Evolutionary conservation across 306 rosid species (phyloP).

Genomic region (Sicyos edulis): DNA sequence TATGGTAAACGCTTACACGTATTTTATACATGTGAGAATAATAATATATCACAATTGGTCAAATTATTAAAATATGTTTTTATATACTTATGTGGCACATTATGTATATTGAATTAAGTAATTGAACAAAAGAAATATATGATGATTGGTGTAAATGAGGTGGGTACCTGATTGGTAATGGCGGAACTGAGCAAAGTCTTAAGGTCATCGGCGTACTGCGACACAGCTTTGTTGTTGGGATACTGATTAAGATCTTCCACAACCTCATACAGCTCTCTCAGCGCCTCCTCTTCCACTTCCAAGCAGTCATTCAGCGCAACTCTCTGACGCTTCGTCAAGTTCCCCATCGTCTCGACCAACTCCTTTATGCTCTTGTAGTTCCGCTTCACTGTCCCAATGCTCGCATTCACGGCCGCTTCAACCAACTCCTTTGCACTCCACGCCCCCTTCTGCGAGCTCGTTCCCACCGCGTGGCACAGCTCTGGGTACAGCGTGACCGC

Average conservation of each 20-base stretch:
- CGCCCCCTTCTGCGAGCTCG: slow-evolving; percentile 24
- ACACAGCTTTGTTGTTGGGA: slow-evolving; percentile 41
- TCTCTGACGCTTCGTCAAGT: slow-evolving; percentile 46
- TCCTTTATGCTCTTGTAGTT: slow-evolving; percentile 42
- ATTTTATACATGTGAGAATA: too few species aligned
- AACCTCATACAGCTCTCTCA: slow-evolving; percentile 49
- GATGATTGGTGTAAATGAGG: too few species aligned
- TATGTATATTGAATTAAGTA: too few species aligned
- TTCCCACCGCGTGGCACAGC: slow-evolving; percentile 55
- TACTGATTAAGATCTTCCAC: slow-evolving; percentile 33
- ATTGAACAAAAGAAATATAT: too few species aligned
- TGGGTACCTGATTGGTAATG: slow-evolving; percentile 55
- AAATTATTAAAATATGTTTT: too few species aligned
- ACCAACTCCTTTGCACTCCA: slow-evolving; percentile 43
- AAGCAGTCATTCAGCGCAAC: slow-evolving; percentile 63
- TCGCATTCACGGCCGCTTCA: slow-evolving; percentile 35
- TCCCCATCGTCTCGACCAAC: slow-evolving; percentile 11
- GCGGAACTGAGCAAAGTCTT: slow-evolving; percentile 65
- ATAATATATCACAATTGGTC: too few species aligned
- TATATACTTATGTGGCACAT: too few species aligned
- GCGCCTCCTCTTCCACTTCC: slow-evolving; percentile 54
- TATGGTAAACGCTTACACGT: too few species aligned
- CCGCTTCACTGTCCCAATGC: slow-evolving; percentile 37
- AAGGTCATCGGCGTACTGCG: slow-evolving; percentile 60
- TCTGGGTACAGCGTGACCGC: slow-evolving; percentile 61